These are phyloP conservation scores for Amanita molliuscula DNA, from an alignment of 768 basidiomycete species.

Conservation along the genomic window DNA sequence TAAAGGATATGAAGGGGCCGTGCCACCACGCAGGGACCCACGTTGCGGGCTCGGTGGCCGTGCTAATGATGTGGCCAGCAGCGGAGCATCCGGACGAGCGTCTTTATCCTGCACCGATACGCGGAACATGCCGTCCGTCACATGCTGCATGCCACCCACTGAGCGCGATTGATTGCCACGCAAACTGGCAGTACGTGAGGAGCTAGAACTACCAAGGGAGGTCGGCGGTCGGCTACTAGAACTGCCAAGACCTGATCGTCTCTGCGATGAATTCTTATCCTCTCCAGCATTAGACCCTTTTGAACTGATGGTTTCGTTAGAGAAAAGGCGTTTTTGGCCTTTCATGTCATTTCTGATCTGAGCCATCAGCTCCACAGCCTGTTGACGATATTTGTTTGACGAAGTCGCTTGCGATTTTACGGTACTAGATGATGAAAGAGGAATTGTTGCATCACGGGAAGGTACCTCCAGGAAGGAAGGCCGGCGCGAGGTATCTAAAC, in stretches of 20 bases:
- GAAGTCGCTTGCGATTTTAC: constrained; percentile 23
- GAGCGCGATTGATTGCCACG: background rate
- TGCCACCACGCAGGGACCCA: constrained; percentile 5
- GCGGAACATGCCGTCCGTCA: constrained; percentile 7
- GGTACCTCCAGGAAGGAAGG: constrained; percentile 25
- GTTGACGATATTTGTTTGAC: constrained; percentile 60
- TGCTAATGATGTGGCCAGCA: background rate
- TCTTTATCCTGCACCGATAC: constrained; percentile 30
- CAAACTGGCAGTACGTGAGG: background rate
- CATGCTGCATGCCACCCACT: background rate
- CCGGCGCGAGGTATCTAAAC: constrained; percentile 19
- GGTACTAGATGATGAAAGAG: constrained; percentile 20
- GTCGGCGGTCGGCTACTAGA: background rate
- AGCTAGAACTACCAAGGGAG: background rate
- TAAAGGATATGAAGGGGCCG: constrained; percentile 38
- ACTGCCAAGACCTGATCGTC: background rate
- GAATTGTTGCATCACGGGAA: constrained; percentile 15
- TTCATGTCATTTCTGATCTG: constrained; percentile 77
- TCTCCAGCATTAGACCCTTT: constrained; percentile 1
- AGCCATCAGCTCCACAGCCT: constrained; percentile 76
- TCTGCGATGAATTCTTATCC: constrained; percentile 1
- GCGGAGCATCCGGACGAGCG: background rate
- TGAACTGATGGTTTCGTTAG: constrained; percentile 37
- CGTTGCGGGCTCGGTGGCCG: background rate
- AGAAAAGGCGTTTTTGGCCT: constrained; percentile 62